phyloP scores from a whole-genome alignment of 169 alveolate species.

The Neospora caninum region DNA sequence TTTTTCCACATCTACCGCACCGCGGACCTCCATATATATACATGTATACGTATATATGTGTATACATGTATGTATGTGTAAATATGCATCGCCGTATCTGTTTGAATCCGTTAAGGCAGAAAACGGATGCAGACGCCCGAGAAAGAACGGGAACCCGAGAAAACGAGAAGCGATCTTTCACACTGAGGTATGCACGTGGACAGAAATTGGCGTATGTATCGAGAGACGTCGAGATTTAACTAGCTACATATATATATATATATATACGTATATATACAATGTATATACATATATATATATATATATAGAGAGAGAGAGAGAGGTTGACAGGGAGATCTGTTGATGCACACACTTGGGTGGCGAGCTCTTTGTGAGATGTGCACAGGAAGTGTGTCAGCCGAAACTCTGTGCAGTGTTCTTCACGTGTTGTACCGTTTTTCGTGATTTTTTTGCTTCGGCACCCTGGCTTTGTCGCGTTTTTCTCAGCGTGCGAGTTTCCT shows the following conservation, averaged over 20 bases:
- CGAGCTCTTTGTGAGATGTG: no score
- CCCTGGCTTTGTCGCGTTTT: no score
- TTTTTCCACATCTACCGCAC: no score
- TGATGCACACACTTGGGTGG: no score
- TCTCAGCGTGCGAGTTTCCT: not conserved
- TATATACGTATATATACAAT: not conserved
- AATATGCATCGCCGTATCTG: not conserved
- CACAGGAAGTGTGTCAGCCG: no score
- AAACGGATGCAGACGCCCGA: no score
- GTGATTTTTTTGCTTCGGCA: no score
- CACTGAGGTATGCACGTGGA: no score
- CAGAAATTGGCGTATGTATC: no score
- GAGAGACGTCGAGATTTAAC: not conserved
- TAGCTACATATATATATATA: not conserved
- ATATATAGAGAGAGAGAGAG: not conserved
- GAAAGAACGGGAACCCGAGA: no score
- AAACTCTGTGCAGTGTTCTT: not conserved
- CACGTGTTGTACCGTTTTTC: not conserved
- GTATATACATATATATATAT: not conserved
- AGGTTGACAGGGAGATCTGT: no score
- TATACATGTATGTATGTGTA: not conserved
- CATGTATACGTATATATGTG: not conserved
- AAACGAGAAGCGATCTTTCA: no score
- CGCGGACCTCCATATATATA: not conserved
- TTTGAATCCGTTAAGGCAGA: not conserved